phyloP scores from a whole-genome alignment of 441 rosid species.

The Biscutella auriculata region DNA sequence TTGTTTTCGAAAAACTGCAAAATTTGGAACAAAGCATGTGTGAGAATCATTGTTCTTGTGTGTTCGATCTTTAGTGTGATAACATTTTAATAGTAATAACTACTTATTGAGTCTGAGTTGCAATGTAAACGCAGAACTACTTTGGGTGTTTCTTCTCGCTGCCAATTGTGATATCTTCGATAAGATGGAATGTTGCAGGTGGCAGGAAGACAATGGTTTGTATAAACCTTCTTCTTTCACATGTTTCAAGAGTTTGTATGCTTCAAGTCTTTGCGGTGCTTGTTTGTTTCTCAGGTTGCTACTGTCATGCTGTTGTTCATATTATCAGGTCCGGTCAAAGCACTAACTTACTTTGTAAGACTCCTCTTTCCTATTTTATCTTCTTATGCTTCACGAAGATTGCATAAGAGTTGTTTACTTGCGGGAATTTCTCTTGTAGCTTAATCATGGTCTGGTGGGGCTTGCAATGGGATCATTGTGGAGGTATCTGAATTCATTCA shows the following conservation, averaged over 20 bases:
- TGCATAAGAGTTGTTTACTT: background rate
- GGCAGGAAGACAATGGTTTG: conserved; percentile 90
- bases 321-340: conserved; percentile 78
- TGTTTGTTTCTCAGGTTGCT: conserved; percentile 50
- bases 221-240: conserved; percentile 6
- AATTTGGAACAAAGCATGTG: background rate
- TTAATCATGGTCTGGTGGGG: conserved; percentile 75
- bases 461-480: conserved; percentile 72
- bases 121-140: conserved; percentile 49
- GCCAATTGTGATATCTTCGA: conserved; percentile 69
- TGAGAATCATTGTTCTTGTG: background rate
- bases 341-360: conserved; percentile 78
- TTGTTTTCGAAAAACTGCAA: too few relatives aligned
- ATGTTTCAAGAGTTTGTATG: background rate
- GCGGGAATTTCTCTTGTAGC: conserved; percentile 31
- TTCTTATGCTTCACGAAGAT: background rate
- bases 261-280: conserved; percentile 10
- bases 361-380: conserved; percentile 4
- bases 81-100: too few relatives aligned
- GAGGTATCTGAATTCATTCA: conserved; percentile 40
- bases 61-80: too few relatives aligned
- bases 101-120: background rate
- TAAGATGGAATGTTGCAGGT: conserved; percentile 79
- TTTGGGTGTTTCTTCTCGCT: conserved; percentile 84
- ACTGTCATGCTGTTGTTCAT: conserved; percentile 75